Evolutionary conservation across 495 filamentous ascomycete species (phyloP).

Genomic region (Penicillium riverlandense): DNA sequence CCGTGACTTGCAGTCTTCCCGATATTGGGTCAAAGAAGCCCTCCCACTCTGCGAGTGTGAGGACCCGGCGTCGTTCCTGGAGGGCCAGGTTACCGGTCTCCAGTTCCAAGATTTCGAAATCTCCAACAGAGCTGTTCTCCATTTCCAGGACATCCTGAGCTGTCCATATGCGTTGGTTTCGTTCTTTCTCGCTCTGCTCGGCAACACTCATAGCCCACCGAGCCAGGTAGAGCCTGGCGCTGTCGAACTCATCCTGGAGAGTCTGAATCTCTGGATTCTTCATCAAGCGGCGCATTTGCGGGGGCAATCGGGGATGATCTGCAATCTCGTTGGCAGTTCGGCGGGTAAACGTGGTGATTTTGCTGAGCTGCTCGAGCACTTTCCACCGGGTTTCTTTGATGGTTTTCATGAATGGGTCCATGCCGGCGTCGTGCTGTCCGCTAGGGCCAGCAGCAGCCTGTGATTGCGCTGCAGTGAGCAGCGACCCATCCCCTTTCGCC

Average conservation of each 20-base stretch:
- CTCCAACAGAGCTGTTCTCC: constrained; percentile 87
- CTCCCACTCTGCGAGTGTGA: constrained; percentile 83
- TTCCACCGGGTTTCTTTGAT: constrained; percentile 96
- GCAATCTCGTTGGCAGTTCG: constrained; percentile 86
- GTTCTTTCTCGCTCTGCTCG: constrained; percentile 85
- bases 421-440: constrained; percentile 57
- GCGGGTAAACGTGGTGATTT: constrained; percentile 91
- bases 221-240: constrained; percentile 85
- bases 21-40: constrained; percentile 68
- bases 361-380: constrained; percentile 87
- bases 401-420: constrained; percentile 93
- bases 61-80: constrained; percentile 63
- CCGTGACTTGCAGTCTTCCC: constrained; percentile 67
- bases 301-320: constrained; percentile 81
- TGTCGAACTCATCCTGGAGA: constrained; percentile 93
- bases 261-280: constrained; percentile 93
- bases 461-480: constrained; percentile 23
- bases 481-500: constrained; percentile 26
- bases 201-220: constrained; percentile 98
- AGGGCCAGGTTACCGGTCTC: constrained; percentile 64
- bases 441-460: constrained; percentile 23
- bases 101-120: constrained; percentile 89
- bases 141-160: constrained; percentile 87
- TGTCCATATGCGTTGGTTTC: constrained; percentile 82
- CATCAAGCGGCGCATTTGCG: constrained; percentile 77